A percentile compares a stretch with the other conserved stretches of the same genome.
Conservation (phyloP, 768 basidiomycete genomes). For the Hydnomerulius pinastri region DNA sequence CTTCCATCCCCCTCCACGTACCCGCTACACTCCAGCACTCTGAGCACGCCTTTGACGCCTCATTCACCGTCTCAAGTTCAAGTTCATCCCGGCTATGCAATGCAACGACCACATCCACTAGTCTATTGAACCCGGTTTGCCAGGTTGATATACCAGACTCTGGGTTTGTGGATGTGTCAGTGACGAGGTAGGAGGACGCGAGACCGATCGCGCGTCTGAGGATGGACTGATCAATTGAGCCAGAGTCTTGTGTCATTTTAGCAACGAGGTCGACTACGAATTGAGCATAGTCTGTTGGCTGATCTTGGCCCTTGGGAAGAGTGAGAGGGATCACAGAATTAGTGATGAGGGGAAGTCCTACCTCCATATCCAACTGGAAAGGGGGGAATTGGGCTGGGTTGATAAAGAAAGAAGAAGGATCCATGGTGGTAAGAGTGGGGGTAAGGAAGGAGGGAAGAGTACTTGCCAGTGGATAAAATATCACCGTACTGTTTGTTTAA, state of each 20-base stretch:
- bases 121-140: conserved; percentile 63
- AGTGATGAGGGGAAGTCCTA: conserved; percentile 10
- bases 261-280: conserved; percentile 60
- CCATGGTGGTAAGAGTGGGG: conserved; percentile 16
- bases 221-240: conserved; percentile 57
- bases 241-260: conserved; percentile 47
- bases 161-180: conserved; percentile 67
- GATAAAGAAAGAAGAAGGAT: conserved; percentile 20
- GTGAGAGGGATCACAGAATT: background rate
- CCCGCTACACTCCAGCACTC: conserved; percentile 80
- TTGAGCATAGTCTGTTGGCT: conserved; percentile 59
- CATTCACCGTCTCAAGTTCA: conserved; percentile 75
- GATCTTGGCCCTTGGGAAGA: conserved; percentile 29
- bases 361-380: conserved; percentile 34
- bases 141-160: conserved; percentile 60
- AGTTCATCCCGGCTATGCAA: conserved; percentile 67
- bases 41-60: conserved; percentile 60
- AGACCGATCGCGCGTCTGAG: conserved; percentile 68
- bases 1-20: conserved; percentile 67
- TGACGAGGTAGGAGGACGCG: conserved; percentile 76
- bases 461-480: conserved; percentile 7
- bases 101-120: conserved; percentile 74
- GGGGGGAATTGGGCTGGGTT: conserved; percentile 20
- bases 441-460: background rate
- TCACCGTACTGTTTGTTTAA: background rate